Evolutionary conservation across 1,284 basidiomycete genomes (phyloP), one percentile per base, ranked within the genome.

Genomic region (Cryptococcus sp.): DNA sequence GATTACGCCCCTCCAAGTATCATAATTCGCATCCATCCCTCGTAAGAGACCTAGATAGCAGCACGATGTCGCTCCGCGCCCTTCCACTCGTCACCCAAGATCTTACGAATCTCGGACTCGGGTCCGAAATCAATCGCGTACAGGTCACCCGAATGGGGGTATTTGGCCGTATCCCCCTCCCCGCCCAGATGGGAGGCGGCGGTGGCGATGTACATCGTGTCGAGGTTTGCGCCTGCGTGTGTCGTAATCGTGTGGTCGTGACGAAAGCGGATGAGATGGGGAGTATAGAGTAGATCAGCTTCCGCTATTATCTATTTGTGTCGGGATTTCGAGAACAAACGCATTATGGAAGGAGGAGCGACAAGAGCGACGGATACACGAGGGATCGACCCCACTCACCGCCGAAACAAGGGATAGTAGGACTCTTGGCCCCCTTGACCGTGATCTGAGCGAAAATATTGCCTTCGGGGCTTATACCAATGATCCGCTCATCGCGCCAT

Each of bases 361-460:
- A n/a, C n/a, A n/a, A n/a, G n/a, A n/a, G n/a, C n/a, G n/a, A n/a
- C n/a, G n/a, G n/a, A n/a, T n/a, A n/a, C n/a, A n/a, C n/a, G n/a
- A n/a, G n/a, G n/a, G n/a, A n/a, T n/a, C n/a, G n/a, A n/a, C n/a
- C n/a, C n/a, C n/a, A 61, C 65, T 65, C 47, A 63, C 73, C 72
- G 17, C 75, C 77, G 53, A 77, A 77, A 59, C 70, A 69, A 23
- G 72, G 71, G 47, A 76, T 76, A 5, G 77, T 78, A 16, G 74
- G 70, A 27, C 64, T 69, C 17, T 60, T 64, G 19, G 62, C 66
- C 16, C 64, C 61, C 0, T 66, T 63, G 13, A 67, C 64, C 17
- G 46, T 54, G 52, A 78, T 65, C 45, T 68, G 57, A 10, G 57
- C 62, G 17, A 76, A 61, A 25, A 76, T 54, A 52, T 63, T 58